Evolutionary conservation across 495 filamentous ascomycete species (phyloP).

Genomic region (Penicillium subrubescens): DNA sequence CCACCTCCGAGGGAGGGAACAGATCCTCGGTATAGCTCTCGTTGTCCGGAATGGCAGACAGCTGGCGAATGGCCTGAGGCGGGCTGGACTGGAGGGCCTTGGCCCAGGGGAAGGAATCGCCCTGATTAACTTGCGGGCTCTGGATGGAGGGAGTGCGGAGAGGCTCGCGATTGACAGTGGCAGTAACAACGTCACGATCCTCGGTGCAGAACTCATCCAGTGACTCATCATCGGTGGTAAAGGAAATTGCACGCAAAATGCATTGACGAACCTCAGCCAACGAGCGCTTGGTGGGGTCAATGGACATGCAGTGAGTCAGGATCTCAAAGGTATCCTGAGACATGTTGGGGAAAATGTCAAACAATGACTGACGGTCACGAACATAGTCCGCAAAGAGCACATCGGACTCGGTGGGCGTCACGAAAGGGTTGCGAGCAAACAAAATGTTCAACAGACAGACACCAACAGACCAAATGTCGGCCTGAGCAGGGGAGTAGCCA

Average conservation of each 20-base stretch:
- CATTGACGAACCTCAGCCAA: conserved; percentile 73
- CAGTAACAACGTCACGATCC: conserved; percentile 68
- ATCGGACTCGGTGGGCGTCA: conserved; percentile 80
- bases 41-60: conserved; percentile 81
- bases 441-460: conserved; percentile 95
- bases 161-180: conserved; percentile 89
- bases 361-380: conserved; percentile 88
- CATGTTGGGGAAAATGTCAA: conserved; percentile 98
- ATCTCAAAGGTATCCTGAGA: conserved; percentile 96
- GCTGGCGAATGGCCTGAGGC: conserved; percentile 73
- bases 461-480: conserved; percentile 95
- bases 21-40: conserved; percentile 85
- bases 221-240: conserved; percentile 90
- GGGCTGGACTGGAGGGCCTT: conserved; percentile 83
- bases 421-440: conserved; percentile 94
- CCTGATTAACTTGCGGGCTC: conserved; percentile 77
- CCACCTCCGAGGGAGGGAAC: conserved; percentile 76
- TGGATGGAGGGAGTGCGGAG: conserved; percentile 94
- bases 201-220: conserved; percentile 93
- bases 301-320: conserved; percentile 78
- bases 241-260: conserved; percentile 77
- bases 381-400: conserved; percentile 90
- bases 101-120: conserved; percentile 92
- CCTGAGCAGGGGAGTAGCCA: conserved; percentile 91
- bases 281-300: conserved; percentile 89